Percentiles rank a stretch among this genome's conserved stretches.
These are phyloP conservation scores for Telfairia occidentalis DNA, from an alignment of 331 rosid species.

Conservation along the genomic window DNA sequence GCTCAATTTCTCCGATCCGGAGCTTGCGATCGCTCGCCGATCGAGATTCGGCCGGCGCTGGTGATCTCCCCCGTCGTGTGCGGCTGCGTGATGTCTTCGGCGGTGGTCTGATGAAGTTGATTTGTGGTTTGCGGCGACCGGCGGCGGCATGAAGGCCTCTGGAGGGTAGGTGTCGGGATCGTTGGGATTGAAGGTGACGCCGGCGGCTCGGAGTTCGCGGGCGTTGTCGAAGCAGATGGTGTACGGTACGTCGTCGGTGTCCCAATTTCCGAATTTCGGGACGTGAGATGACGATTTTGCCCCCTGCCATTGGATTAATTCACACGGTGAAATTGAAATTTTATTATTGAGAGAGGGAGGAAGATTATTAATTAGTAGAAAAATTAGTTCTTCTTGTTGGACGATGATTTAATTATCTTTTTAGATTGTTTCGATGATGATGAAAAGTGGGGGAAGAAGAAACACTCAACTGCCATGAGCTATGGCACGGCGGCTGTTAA, in stretches of 20 bases:
- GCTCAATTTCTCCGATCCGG: background rate
- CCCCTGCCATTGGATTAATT: background rate
- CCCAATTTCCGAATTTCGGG: slow-evolving; percentile 12
- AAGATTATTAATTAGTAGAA: background rate
- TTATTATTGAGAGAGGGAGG: no score
- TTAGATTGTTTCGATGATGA: background rate
- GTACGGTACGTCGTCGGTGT: slow-evolving; percentile 10
- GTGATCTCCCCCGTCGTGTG: background rate
- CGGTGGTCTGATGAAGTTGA: background rate
- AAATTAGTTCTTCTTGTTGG: background rate
- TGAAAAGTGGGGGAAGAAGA: background rate
- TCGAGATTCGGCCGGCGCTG: background rate
- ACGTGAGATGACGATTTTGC: background rate
- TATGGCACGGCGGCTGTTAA: background rate
- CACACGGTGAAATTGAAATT: no score
- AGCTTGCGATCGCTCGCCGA: background rate
- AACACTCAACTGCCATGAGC: background rate
- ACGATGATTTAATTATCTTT: background rate
- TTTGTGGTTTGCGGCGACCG: background rate
- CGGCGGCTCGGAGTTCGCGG: slow-evolving; percentile 6
- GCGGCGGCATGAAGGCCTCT: background rate
- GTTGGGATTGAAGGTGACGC: background rate
- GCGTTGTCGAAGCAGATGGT: slow-evolving; percentile 12
- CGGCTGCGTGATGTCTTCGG: background rate
- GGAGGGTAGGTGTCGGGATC: slow-evolving; percentile 7